phyloP scores from a whole-genome alignment of 768 basidiomycete species.

The Rhodotorula diobovata region DNA sequence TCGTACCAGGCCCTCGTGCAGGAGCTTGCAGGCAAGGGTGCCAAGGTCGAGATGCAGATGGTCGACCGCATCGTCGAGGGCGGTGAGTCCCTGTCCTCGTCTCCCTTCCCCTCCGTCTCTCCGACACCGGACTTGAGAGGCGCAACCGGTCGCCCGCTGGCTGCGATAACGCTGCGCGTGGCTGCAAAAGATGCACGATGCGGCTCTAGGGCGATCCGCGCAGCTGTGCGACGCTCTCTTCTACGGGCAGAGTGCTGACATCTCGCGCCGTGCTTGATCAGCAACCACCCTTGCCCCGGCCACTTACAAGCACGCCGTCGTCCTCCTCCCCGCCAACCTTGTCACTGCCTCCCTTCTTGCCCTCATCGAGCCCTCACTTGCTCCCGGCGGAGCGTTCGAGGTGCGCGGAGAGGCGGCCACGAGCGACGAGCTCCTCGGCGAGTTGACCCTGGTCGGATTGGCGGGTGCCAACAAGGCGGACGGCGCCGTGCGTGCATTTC shows the following conservation, averaged over 20 bases:
- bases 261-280: slow-evolving; percentile 5
- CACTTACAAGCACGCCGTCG: slow-evolving; percentile 52
- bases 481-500: background rate
- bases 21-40: slow-evolving; percentile 50
- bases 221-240: background rate
- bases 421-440: slow-evolving; percentile 26
- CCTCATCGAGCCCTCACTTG: slow-evolving; percentile 43
- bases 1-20: slow-evolving; percentile 68
- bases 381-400: slow-evolving; percentile 21
- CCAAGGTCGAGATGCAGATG: slow-evolving; percentile 68
- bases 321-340: slow-evolving; percentile 62
- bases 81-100: slow-evolving; percentile 54
- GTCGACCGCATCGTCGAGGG: slow-evolving; percentile 74
- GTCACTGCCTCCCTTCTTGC: slow-evolving; percentile 53
- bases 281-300: slow-evolving; percentile 32
- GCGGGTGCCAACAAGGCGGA: slow-evolving; percentile 13
- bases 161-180: background rate
- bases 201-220: background rate
- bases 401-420: slow-evolving; percentile 25
- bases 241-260: background rate
- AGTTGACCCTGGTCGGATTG: slow-evolving; percentile 29
- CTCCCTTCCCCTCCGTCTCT: no score
- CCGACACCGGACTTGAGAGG: background rate
- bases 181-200: background rate
- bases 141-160: background rate